Evolutionary conservation across 2,329 filamentous ascomycete species (phyloP).

Genomic region (Trichoderma atrobrunneum): DNA sequence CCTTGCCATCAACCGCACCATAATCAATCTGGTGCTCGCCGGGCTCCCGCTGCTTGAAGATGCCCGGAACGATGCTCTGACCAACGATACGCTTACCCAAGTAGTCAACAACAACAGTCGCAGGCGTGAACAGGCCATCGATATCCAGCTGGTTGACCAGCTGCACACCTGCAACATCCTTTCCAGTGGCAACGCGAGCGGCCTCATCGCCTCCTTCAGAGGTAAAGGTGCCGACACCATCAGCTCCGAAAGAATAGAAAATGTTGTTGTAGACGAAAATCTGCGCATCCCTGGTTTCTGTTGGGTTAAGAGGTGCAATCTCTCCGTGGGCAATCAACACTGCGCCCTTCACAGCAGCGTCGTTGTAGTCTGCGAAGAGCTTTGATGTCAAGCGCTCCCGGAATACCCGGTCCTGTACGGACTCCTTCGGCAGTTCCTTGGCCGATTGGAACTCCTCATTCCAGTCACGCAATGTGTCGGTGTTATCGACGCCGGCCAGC

Average conservation of each 20-base stretch:
- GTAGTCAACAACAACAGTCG: constrained; percentile 95
- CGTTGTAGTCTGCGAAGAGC: constrained; percentile 95
- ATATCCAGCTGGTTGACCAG: constrained; percentile 97
- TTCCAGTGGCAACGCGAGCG: constrained; percentile 90
- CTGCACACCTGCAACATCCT: constrained; percentile 91
- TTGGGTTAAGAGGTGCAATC: constrained; percentile 90
- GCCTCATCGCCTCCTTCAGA: constrained; percentile 96
- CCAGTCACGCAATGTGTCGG: constrained; percentile 94
- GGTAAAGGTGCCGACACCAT: constrained; percentile 95
- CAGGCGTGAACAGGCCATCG: constrained; percentile 87
- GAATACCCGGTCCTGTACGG: constrained; percentile 93
- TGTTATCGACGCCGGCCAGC: constrained; percentile 86
- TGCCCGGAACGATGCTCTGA: constrained; percentile 96
- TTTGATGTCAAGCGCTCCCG: constrained; percentile 91
- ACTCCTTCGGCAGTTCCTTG: constrained; percentile 87
- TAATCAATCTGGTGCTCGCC: constrained; percentile 99
- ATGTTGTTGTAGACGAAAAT: constrained; percentile 99
- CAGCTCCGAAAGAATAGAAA: constrained; percentile 97
- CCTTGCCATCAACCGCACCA: constrained; percentile 94
- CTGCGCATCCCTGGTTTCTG: constrained; percentile 86
- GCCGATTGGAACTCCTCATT: constrained; percentile 99
- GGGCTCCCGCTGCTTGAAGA: constrained; percentile 97
- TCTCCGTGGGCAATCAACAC: constrained; percentile 91
- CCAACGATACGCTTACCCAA: constrained; percentile 95
- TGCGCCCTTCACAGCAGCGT: constrained; percentile 87